phyloP scores from a whole-genome alignment of 441 rosid genomes.

The Populus hybrid region DNA sequence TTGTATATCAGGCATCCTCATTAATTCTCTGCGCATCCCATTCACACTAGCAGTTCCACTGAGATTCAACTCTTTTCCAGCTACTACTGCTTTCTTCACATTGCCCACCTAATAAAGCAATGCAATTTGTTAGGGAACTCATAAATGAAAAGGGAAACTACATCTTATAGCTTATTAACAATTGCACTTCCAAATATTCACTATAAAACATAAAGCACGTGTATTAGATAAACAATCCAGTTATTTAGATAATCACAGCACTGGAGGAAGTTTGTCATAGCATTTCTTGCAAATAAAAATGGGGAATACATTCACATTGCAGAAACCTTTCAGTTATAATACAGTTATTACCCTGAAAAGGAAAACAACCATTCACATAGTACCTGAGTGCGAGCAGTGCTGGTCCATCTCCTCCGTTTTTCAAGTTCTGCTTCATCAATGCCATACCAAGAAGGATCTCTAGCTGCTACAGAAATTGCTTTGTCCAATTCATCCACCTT shows the following conservation, averaged over 20 bases:
- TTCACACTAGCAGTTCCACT: conserved; percentile 40
- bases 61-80: conserved; percentile 53
- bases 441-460: conserved; percentile 90
- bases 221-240: background rate
- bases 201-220: background rate
- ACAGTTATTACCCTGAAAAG: background rate
- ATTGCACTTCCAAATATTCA: background rate
- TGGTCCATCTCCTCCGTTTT: conserved; percentile 91
- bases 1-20: conserved; percentile 71
- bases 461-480: conserved; percentile 79
- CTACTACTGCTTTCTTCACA: conserved; percentile 65
- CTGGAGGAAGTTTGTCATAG: background rate
- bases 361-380: background rate
- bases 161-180: background rate
- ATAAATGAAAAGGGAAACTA: background rate
- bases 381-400: conserved; percentile 84
- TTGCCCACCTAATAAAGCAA: conserved; percentile 53
- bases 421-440: conserved; percentile 82
- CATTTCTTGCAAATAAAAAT: conserved; percentile 2
- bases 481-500: conserved; percentile 98
- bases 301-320: background rate
- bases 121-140: conserved; percentile 15
- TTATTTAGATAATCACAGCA: background rate
- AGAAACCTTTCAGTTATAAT: conserved; percentile 4
- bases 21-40: conserved; percentile 77